Evolutionary conservation across 441 rosid species (phyloP), one percentile per base, ranked within the genome.

Genomic region (Syzygium syzygioides): DNA sequence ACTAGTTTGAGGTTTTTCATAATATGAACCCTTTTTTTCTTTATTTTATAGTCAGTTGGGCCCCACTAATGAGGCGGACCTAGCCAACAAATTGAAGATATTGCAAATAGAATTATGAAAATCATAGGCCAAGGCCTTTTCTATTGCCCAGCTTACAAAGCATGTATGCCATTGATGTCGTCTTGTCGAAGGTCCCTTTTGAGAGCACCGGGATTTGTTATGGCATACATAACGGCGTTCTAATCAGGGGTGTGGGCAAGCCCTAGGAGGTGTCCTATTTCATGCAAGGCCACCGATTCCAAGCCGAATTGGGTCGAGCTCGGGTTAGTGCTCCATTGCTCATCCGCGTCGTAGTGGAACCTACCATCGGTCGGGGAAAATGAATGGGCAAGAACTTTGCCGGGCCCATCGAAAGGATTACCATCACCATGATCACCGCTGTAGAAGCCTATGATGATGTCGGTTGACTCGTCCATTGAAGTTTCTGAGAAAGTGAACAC

Each of bases 241-340:
- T 19, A 10, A 41, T 66, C 89, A 10, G 34, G 14, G 9, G 87
- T 91, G 85, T 91, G 92, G 2, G 2, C 34, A 19, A 91, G 92
- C 23, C 92, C 92, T 6, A 91, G 88, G 48, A 86, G 89, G 59
- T 91, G 92, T 12, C 91, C 91, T 17, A 91, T 91, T 71, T 91
- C 92, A 59, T 91, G 92, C 57, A 91, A 9, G 14, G 92, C 85
- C 37, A 91, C 86, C 26, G 89, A 76, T 86, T 91, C 89, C 86
- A 89, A 52, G 87, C 89, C 91, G 13, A 4, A 4, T 0, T 90
- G 80, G 34, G 18, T 26, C 14, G 14, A 32, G 15, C 19, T 20
- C 3, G 89, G 88, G 20, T 55, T 34, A 26, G 30, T 85, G 55
- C 88, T 55, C 90, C 88, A 91, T 2, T 19, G 23, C 88, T 89